Conservation (phyloP, 352 stramenopile species). For the Pythium sukuiense region DNA sequence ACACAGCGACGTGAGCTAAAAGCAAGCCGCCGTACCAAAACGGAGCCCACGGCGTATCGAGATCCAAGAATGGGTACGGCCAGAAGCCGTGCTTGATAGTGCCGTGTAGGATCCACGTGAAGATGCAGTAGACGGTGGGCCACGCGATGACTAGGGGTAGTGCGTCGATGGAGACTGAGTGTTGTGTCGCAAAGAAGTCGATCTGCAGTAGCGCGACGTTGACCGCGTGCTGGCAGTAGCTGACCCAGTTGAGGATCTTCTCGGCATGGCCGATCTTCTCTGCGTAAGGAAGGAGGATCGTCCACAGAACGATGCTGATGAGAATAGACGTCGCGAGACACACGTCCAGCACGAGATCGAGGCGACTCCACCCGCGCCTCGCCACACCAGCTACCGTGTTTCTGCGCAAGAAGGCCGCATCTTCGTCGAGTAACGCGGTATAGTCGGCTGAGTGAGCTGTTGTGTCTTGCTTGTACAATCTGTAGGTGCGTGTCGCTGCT, state of each 20-base stretch:
- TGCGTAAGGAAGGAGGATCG: conserved; percentile 71
- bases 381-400: conserved; percentile 14
- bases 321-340: conserved; percentile 66
- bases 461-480: conserved; percentile 30
- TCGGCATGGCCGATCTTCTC: conserved; percentile 44
- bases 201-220: conserved; percentile 73
- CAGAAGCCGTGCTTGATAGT: conserved; percentile 67
- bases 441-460: conserved; percentile 29
- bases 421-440: conserved; percentile 45
- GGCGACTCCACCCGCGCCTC: conserved; percentile 45
- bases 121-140: conserved; percentile 65
- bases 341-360: conserved; percentile 70
- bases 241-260: conserved; percentile 69
- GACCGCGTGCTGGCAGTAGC: conserved; percentile 75
- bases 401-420: conserved; percentile 17
- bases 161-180: conserved; percentile 53
- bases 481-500: conserved; percentile 35
- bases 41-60: conserved; percentile 70
- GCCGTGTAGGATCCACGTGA: conserved; percentile 76
- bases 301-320: conserved; percentile 72
- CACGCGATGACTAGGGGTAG: conserved; percentile 64
- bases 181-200: conserved; percentile 57
- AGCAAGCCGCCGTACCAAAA: conserved; percentile 71
- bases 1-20: conserved; percentile 41
- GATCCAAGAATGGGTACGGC: conserved; percentile 78